phyloP scores from a whole-genome alignment of 2,329 filamentous ascomycete genomes.

The Arthroderma sp. region DNA sequence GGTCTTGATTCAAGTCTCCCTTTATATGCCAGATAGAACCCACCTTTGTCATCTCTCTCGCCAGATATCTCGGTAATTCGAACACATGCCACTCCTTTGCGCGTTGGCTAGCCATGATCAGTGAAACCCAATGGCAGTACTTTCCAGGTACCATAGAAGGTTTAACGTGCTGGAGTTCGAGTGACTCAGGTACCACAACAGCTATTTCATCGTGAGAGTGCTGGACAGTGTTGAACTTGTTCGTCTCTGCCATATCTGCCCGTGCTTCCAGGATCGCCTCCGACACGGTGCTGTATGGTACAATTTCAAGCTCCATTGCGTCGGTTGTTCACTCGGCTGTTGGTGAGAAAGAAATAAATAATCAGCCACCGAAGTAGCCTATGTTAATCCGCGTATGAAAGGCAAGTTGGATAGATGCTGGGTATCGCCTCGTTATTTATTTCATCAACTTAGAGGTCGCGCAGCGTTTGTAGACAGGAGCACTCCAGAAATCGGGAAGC shows the following conservation, averaged over 20 bases:
- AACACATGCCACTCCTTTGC: constrained; percentile 13
- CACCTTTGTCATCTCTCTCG: constrained; percentile 15
- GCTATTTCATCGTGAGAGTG: constrained; percentile 21
- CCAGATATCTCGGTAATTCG: constrained; percentile 12
- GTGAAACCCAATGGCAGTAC: constrained; percentile 31
- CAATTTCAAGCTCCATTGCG: constrained; percentile 4
- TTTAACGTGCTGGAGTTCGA: constrained; percentile 2
- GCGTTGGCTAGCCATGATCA: constrained; percentile 26
- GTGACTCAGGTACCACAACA: constrained; percentile 13
- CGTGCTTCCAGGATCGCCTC: constrained; percentile 4
- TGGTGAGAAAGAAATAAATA: too few relatives aligned
- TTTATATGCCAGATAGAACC: constrained; percentile 14
- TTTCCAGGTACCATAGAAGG: constrained; percentile 24
- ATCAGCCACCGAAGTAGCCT: too few relatives aligned
- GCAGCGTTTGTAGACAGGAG: too few relatives aligned
- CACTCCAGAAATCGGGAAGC: too few relatives aligned
- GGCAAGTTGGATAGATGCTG: too few relatives aligned
- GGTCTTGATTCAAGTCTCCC: constrained; percentile 21
- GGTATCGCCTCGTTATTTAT: too few relatives aligned
- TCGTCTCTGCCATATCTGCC: constrained; percentile 6
- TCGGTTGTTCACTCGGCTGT: too few relatives aligned
- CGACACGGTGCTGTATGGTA: constrained; percentile 8
- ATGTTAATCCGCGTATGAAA: too few relatives aligned
- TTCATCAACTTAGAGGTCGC: too few relatives aligned
- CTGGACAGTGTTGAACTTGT: constrained; percentile 26